Base-by-base conservation (phyloP, 1,284 basidiomycete species). In the Trichosporon sp. region DNA sequence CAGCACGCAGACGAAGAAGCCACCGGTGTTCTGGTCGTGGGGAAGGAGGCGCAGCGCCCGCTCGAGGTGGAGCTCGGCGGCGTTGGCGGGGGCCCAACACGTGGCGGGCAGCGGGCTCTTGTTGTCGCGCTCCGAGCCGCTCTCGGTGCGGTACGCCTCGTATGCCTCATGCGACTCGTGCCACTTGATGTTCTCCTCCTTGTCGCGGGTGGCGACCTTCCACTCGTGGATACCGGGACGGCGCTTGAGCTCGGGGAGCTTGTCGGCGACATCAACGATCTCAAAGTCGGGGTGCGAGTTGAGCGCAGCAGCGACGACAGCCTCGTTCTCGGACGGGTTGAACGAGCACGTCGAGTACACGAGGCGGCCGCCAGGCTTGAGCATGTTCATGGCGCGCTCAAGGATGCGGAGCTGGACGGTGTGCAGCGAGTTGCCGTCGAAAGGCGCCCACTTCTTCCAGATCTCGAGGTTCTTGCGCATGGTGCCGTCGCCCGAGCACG, bases 261-360 rank as follows among this genome's bases (percentile, higher is more conserved):
- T 85, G 42, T 85, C 82, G 1, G 91, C 89, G 60, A 92, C 90
- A 78, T 98, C 92, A 25, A 96, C 86, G 25, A 99, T 86, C 66
- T 89, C 87, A 77, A 95, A 94, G 18, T 90, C 91, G 90, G 89
- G 86, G 73, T 90, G 88, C 3, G 86, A 84, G 72, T 88, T 88
- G 32, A 98, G 85, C 0, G 92, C 95, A 35, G 92, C 91, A 1
- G 93, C 91, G 34, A 99, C 87, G 70, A 99, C 96, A 8, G 97
- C 93, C 83, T 99, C 97, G 81, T 99, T 98, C 84, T 99, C 97
- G 32, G 95, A 87, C 1, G 96, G 97, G 83, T 99, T 99, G 76
- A 99, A 86, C 1, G 95, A 98, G 81, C 97, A 99, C 0, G 96
- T 99, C 3, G 96, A 99, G 83, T 99, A 99, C 29, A 98, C 95